Base-by-base conservation (phyloP, 2,329 filamentous ascomycete species). In the Stagonosporopsis cucurbitacearum region DNA sequence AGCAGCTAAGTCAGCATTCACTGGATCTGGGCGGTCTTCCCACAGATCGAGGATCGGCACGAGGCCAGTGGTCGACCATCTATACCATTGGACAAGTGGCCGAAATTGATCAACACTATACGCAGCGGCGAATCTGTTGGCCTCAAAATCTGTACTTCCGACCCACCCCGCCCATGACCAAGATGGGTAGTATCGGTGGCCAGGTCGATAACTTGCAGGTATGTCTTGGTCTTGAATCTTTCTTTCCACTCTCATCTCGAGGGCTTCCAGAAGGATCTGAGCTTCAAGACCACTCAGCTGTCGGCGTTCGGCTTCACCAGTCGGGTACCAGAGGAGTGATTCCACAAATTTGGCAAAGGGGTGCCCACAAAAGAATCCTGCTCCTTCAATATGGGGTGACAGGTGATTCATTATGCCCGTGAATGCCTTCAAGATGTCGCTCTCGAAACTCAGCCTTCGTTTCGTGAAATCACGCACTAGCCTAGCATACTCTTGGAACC, bases 141-240 rank as follows among this genome's bases (percentile, higher is more conserved):
- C 43, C 20, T 46, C 43, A 36, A 22, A 46, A 20, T 46, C 43
- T 32, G 36, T 30, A 20, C 8, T 35, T 46, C 43, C 28, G 13
- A 46, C 30, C 43, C 43, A 46, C 13, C 43, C 43, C 20, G 43
- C 28, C 43, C 43, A 46, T 20, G 43, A 46, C 43, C 43, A 46
- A 22, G 43, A 46, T 8, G 43, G 43, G 19, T 19, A 46, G 25
- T 28, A 22, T 32, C 20, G 19, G 30, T 32, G 28, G 43, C 20
- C 15, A 22, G 15, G 15, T 33, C 9, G 43, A 12, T 33, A 33
- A 13, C 30, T 2, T 33, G 12, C 30, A 33, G 30, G 15, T 13
- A 13, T 13, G 6, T 33, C 2, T 13, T n/a, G 30, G 15, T 2
- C 15, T 33, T 33, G 9, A 9, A 33, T 13, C 15, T 9, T 4